phyloP scores from a whole-genome alignment of 768 basidiomycete species.

The Paxillus involutus region DNA sequence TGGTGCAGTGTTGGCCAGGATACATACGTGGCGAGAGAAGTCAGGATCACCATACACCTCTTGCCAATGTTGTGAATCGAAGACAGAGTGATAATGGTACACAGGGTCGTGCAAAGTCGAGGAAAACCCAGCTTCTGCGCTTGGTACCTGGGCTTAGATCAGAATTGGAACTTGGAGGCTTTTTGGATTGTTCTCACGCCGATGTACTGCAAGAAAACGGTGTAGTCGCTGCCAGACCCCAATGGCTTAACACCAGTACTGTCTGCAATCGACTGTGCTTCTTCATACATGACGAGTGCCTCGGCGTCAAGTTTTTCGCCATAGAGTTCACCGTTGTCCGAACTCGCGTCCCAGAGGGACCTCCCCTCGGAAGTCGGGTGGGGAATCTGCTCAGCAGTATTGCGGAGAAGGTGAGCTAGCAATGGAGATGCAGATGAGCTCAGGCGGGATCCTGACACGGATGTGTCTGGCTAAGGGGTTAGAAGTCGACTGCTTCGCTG shows the following conservation, averaged over 20 bases:
- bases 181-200: conserved; percentile 35
- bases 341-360: conserved; percentile 77
- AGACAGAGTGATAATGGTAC: conserved; percentile 64
- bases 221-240: conserved; percentile 60
- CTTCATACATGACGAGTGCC: conserved; percentile 26
- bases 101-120: conserved; percentile 43
- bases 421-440: conserved; percentile 70
- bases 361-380: conserved; percentile 67
- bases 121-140: conserved; percentile 36
- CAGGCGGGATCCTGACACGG: conserved; percentile 54
- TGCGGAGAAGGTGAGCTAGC: conserved; percentile 70
- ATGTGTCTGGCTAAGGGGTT: conserved; percentile 34
- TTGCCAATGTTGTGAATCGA: conserved; percentile 59
- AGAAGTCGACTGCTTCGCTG: background rate
- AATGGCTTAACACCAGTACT: conserved; percentile 38
- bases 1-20: background rate
- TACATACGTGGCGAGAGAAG: conserved; percentile 55
- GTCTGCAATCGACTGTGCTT: conserved; percentile 8
- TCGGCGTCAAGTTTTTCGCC: conserved; percentile 33
- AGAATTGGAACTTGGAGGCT: background rate
- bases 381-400: conserved; percentile 66
- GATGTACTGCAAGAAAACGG: conserved; percentile 59
- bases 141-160: conserved; percentile 19
- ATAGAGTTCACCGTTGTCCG: conserved; percentile 48
- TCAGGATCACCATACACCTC: conserved; percentile 64